Evolutionary conservation across 345 rosid genomes (phyloP).

Genomic region (Citrus sinensis): DVS_A1.0 CM039162.1:25869001-25869500

Average conservation of each 20-base stretch:
- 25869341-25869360: slow-evolving; percentile 73
- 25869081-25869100: too few species aligned
- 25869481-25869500: background rate
- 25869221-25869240: too few species aligned
- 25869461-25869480: too few species aligned
- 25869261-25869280: background rate
- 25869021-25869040: too few species aligned
- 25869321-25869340: slow-evolving; percentile 30
- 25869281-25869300: background rate
- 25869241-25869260: too few species aligned
- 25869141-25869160: background rate
- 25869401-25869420: slow-evolving; percentile 52
- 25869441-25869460: too few species aligned
- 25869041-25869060: too few species aligned
- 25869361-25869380: slow-evolving; percentile 52
- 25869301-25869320: background rate
- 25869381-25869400: slow-evolving; percentile 74
- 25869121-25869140: background rate
- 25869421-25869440: background rate
- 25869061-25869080: too few species aligned
- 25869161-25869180: background rate
- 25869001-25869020: too few species aligned
- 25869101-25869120: background rate
- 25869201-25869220: background rate
- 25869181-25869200: too few species aligned